A percentile compares a stretch with the other conserved stretches of the same genome.
phyloP scores from a whole-genome alignment of 2,329 filamentous ascomycete species.

The Ploettnerulaceae sp. region DNA sequence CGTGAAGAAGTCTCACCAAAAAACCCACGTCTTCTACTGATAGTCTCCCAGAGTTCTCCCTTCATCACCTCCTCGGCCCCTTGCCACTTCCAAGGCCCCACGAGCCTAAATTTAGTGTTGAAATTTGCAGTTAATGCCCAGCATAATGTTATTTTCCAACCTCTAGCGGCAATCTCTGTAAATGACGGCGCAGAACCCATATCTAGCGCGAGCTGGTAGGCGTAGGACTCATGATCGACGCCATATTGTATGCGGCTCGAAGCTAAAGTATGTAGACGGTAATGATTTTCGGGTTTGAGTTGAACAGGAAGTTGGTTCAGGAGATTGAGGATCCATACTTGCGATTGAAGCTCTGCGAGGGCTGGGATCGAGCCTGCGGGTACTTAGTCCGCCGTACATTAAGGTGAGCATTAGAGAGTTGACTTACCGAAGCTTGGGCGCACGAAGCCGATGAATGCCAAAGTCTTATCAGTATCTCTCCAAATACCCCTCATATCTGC shows the following conservation, averaged over 20 bases:
- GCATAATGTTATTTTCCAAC: conserved; percentile 38
- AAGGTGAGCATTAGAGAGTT: neutral
- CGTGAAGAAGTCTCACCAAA: conserved; percentile 12
- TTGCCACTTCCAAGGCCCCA: conserved; percentile 26
- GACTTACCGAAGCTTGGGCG: conserved; percentile 42
- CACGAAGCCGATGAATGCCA: conserved; percentile 46
- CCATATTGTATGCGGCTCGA: conserved; percentile 32
- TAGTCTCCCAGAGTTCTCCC: conserved; percentile 19
- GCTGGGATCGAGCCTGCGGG: conserved; percentile 41
- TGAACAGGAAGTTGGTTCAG: conserved; percentile 32
- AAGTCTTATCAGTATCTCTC: conserved; percentile 35
- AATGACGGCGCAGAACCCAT: conserved; percentile 41
- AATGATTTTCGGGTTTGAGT: conserved; percentile 38
- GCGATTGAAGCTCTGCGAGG: conserved; percentile 45
- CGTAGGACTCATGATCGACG: conserved; percentile 47
- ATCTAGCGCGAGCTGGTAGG: conserved; percentile 46
- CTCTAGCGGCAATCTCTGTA: conserved; percentile 31
- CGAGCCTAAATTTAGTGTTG: conserved; percentile 45
- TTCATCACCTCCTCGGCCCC: conserved; percentile 19
- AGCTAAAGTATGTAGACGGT: conserved; percentile 36
- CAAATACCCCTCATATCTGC: conserved; percentile 51
- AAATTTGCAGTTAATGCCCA: conserved; percentile 48
- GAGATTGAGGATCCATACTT: conserved; percentile 43
- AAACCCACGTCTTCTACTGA: conserved; percentile 16
- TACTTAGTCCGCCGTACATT: conserved; percentile 27